Evolutionary conservation across 2,329 filamentous ascomycete species (phyloP), one percentile per base, ranked within the genome.

Genomic region (Diaporthe humulicola): DNA sequence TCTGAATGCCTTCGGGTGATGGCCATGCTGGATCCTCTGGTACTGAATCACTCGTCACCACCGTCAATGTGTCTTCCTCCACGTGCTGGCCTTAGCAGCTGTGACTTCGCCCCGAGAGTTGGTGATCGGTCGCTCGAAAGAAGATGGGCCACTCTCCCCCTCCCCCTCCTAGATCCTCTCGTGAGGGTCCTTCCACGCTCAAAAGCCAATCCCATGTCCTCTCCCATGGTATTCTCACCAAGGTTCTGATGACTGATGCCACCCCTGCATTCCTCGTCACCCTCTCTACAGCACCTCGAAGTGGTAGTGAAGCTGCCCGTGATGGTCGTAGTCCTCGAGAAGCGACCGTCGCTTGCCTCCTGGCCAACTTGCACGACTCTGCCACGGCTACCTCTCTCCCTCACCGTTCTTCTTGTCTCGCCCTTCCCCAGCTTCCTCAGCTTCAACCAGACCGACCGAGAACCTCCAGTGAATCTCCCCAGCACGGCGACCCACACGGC

Each of bases 401-500:
- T 14, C 38, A 14, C 10, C 56, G 33, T n/a, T 3, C 58, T 52
- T 19, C n/a, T 40, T 61, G 54, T 33, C 69, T 76, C 74, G 73
- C 77, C 48, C 67, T 33, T 79, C 80, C 70, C 85, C 83, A 1
- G 90, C 85, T 67, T 91, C 87, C 45, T 88, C 84, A 40, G 14
- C 57, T 22, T 56, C 57, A 71, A n/a, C 64, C 48, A 56, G 54
- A 82, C 86, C 6, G 87, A 89, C 4, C 86, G 87, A 67, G 90
- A 79, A 0, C 90, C 91, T 4, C 83, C 84, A 36, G 88, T 86
- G 48, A 89, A 85, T 93, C 38, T 89, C 87, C 7, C 88, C 90
- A 78, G 93, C 91, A 76, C 92, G 91, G 0, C 90, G 88, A 73
- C 88, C 87, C 28, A 93, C 86, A 92, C 92, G 93, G 1, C 86